Conservation (phyloP, 2,329 filamentous ascomycete genomes). For the Pseudogymnoascus sp. region DNA sequence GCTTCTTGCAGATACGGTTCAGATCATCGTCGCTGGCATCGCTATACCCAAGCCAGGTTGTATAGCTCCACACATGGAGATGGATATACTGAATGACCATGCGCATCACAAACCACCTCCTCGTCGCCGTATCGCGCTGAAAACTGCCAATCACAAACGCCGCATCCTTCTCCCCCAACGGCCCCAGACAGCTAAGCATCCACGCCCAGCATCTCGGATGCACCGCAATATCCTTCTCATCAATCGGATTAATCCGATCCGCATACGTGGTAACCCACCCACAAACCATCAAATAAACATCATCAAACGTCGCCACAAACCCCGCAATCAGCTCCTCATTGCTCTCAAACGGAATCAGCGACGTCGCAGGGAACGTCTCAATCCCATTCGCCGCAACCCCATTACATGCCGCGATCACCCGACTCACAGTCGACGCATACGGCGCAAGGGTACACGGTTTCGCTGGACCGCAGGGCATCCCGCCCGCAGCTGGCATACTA, state of each 20-base stretch:
- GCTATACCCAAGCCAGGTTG: constrained; percentile 30
- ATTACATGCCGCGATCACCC: background rate
- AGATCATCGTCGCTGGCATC: constrained; percentile 21
- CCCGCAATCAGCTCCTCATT: background rate
- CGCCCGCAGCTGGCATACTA: background rate
- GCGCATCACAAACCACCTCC: constrained; percentile 33
- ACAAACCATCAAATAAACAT: constrained; percentile 19
- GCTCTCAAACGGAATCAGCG: background rate
- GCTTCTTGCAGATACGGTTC: constrained; percentile 16
- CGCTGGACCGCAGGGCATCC: background rate
- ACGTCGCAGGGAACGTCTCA: background rate
- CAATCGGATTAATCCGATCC: constrained; percentile 16
- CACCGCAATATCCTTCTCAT: constrained; percentile 18
- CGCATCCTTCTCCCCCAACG: background rate
- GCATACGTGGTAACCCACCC: constrained; percentile 26
- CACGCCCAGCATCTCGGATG: constrained; percentile 28
- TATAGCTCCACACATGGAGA: constrained; percentile 28
- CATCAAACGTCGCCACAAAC: constrained; percentile 15
- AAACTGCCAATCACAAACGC: constrained; percentile 17
- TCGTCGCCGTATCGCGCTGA: constrained; percentile 25
- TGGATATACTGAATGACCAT: constrained; percentile 32
- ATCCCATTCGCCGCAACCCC: background rate
- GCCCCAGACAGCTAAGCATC: constrained; percentile 24
- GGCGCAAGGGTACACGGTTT: background rate
- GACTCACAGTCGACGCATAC: background rate